A percentile compares a stretch with the other conserved stretches of the same genome.
These are phyloP conservation scores for Kodamaea restingae DNA, from an alignment of 805 yeast genomes.

Conservation along the genomic window DNA sequence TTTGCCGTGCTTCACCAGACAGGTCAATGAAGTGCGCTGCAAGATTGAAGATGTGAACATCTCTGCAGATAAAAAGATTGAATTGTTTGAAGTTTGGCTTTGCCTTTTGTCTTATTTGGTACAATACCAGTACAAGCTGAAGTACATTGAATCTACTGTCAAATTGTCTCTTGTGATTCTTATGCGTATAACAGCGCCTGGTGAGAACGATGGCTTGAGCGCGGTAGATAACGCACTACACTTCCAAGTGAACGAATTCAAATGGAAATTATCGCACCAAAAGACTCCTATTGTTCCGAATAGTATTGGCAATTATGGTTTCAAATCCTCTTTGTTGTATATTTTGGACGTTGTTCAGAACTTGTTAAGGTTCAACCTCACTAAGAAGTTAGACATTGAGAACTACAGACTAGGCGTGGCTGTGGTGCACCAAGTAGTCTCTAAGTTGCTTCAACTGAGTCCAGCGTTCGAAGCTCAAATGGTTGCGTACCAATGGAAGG, in stretches of 20 bases:
- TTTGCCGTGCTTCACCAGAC: constrained; percentile 14
- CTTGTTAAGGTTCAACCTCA: constrained; percentile 35
- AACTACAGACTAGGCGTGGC: constrained; percentile 27
- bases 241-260: constrained; percentile 30
- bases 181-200: constrained; percentile 22
- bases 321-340: constrained; percentile 30
- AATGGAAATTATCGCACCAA: constrained; percentile 43
- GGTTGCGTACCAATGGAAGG: constrained; percentile 24
- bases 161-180: constrained; percentile 26
- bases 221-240: constrained; percentile 10
- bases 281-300: constrained; percentile 31
- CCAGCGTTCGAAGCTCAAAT: constrained; percentile 22
- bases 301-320: constrained; percentile 18
- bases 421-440: constrained; percentile 23
- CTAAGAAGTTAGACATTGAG: constrained; percentile 30
- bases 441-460: constrained; percentile 11
- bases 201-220: constrained; percentile 3
- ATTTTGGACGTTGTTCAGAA: constrained; percentile 28
- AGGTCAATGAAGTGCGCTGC: constrained; percentile 9
- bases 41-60: constrained; percentile 15
- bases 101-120: constrained; percentile 35
- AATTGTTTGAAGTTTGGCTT: constrained; percentile 32
- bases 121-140: constrained; percentile 34
- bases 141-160: constrained; percentile 20
- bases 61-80: constrained; percentile 13